Evolutionary conservation across 2,329 filamentous ascomycete genomes (phyloP), one percentile per base, ranked within the genome.

Genomic region (Aureobasidium namibiae): DNA sequence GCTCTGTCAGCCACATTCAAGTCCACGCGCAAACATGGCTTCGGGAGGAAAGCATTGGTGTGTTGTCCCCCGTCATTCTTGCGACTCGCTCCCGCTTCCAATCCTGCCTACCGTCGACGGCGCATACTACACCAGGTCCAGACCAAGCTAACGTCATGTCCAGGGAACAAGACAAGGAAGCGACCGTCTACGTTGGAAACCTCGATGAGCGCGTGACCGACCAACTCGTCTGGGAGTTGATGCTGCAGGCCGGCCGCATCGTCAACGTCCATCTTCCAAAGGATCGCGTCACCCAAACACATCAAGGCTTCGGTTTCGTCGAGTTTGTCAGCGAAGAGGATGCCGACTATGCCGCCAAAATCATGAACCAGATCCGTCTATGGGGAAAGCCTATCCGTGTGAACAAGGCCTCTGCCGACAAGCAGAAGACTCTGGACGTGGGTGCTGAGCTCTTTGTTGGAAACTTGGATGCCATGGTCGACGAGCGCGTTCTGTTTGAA

Each of bases 281-380:
- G 80, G 94, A 99, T 75, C 90, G 94, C 73, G 94, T 99, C 67
- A 96, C 94, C 48, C 91, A 96, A 71, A 88, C 87, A 60, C 94
- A 99, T 74, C 94, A 97, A 76, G 94, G 94, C 67, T 99, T 96
- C 79, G 94, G 94, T 68, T 99, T 99, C 75, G 94, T 99, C 74
- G 94, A 99, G 75, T 99, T 96, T 74, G 92, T 91, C 70, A 92
- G 88, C 66, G 91, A 96, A 72, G 86, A 91, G 69, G 94, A 96
- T 74, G 94, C 94, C 67, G 94, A 97, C 72, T 99, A 99, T 77
- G 92, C 94, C 23, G 89, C 91, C 67, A 88, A 92, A 70, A 90
- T 96, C 66, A 95, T 97, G 88, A 97, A 97, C 76, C 90, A 92
- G 71, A 87, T 97, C 65, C 87, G 92, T 62, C 79, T 99, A 24